A percentile compares a stretch with the other conserved stretches of the same genome.
These are phyloP conservation scores for Lactarius trivialis DNA, from an alignment of 768 basidiomycete species.

Conservation along the genomic window DNA sequence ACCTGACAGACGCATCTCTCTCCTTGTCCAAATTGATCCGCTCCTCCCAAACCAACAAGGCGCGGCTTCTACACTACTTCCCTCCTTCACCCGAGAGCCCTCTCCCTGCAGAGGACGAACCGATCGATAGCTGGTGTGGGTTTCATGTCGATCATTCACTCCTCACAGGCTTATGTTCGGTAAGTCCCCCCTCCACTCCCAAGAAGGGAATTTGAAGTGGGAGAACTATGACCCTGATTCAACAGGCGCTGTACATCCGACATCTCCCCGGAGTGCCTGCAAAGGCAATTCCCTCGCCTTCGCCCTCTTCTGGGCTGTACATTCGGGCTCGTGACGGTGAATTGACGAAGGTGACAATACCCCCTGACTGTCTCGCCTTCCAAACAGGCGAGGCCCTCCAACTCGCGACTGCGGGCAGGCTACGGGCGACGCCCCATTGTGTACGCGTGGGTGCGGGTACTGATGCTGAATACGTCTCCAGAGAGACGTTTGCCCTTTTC, in stretches of 20 bases:
- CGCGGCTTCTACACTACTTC: conserved; percentile 94
- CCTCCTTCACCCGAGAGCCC: conserved; percentile 47
- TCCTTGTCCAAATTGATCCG: conserved; percentile 68
- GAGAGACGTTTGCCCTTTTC: conserved; percentile 88
- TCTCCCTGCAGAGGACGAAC: conserved; percentile 45
- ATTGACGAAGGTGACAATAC: conserved; percentile 80
- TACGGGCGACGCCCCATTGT: conserved; percentile 93
- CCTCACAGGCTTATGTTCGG: conserved; percentile 89
- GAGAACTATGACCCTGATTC: neutral
- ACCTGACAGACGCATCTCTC: conserved; percentile 57
- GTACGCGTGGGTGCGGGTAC: conserved; percentile 62
- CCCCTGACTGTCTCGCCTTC: conserved; percentile 80
- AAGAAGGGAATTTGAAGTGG: neutral
- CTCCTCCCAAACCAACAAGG: conserved; percentile 80
- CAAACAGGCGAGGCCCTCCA: conserved; percentile 97
- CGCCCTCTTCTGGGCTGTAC: conserved; percentile 77
- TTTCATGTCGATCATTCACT: conserved; percentile 91
- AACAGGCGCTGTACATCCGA: conserved; percentile 77
- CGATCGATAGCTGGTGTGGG: conserved; percentile 88
- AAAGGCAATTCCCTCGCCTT: conserved; percentile 55
- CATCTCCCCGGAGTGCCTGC: conserved; percentile 38
- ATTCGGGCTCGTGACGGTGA: conserved; percentile 80
- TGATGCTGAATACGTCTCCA: conserved; percentile 45
- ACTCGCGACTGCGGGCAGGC: conserved; percentile 70
- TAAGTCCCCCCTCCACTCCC: conserved; percentile 31